phyloP scores from a whole-genome alignment of 257 asterid genomes.

The Solanum appendiculatum region DNA sequence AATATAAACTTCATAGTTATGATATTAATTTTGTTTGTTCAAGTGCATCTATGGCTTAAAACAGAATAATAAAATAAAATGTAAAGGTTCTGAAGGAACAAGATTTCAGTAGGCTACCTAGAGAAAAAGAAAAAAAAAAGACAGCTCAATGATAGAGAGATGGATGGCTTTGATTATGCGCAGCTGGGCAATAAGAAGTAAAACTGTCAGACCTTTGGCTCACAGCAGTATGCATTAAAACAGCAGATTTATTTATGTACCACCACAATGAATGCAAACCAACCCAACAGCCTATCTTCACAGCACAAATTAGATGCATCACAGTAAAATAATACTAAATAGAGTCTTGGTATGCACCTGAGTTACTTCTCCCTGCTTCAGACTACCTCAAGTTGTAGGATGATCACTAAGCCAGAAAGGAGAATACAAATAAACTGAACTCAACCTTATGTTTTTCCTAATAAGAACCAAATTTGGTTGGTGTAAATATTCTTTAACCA shows the following conservation, averaged over 20 bases:
- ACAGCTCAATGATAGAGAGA: not conserved
- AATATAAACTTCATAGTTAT: not conserved
- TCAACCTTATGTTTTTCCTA: not conserved
- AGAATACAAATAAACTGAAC: not conserved
- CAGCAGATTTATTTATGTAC: not conserved
- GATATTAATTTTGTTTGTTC: not conserved
- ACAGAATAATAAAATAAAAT: not conserved
- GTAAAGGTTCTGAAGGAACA: not conserved
- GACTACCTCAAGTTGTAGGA: not conserved
- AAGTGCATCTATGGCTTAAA: not conserved
- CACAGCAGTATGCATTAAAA: not conserved
- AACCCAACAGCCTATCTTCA: not conserved
- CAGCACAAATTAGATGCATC: not conserved
- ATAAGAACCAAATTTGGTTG: not conserved
- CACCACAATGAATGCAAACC: not conserved
- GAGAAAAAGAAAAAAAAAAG: no score
- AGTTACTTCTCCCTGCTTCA: not conserved
- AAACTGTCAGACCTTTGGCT: not conserved
- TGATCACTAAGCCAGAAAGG: not conserved
- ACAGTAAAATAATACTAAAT: not conserved
- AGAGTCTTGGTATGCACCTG: not conserved
- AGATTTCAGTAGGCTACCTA: not conserved
- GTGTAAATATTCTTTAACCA: not conserved
- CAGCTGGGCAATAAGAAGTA: not conserved
- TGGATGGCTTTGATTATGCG: not conserved